Conservation (phyloP, 2,329 filamentous ascomycete species). For the Colletotrichum gigasporum region DNA sequence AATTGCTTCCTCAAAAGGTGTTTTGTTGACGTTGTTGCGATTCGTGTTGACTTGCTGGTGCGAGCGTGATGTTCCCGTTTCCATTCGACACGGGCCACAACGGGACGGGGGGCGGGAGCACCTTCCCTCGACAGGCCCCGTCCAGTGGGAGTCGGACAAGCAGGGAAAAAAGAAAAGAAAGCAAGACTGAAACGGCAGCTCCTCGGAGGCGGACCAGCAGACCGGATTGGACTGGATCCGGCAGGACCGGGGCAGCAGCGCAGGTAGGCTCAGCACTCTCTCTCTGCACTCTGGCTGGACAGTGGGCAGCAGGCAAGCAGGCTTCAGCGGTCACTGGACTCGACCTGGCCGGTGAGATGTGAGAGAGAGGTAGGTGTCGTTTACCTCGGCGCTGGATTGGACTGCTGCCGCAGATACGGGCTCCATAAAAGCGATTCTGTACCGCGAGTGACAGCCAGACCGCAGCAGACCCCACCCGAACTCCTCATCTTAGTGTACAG, state of each 20-base stretch:
- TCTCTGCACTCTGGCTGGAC: too few relatives aligned
- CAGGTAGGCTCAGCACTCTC: slow-evolving; percentile 4
- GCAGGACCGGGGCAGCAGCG: neutral
- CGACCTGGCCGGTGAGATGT: neutral
- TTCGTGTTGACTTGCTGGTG: neutral
- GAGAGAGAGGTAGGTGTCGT: neutral
- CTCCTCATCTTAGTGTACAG: slow-evolving; percentile 18
- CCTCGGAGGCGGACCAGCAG: slow-evolving; percentile 13
- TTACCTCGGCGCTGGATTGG: too few relatives aligned
- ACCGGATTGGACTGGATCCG: slow-evolving; percentile 18
- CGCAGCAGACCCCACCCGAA: neutral
- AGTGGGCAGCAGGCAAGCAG: neutral
- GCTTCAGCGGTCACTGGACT: neutral
- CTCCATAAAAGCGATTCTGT: too few relatives aligned
- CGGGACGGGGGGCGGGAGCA: slow-evolving; percentile 4
- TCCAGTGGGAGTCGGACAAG: neutral
- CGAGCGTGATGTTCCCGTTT: neutral
- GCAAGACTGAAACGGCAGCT: slow-evolving; percentile 23
- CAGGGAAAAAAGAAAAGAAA: neutral
- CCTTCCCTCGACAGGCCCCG: neutral
- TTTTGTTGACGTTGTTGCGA: neutral
- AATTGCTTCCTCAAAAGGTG: neutral
- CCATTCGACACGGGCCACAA: slow-evolving; percentile 4
- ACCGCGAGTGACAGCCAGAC: neutral
- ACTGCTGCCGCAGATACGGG: too few relatives aligned